Percentiles rank a stretch among this genome's conserved stretches.
These are phyloP conservation scores for Calonectria hongkongensis DNA, from an alignment of 2,329 filamentous ascomycete species.

Conservation along the genomic window DNA sequence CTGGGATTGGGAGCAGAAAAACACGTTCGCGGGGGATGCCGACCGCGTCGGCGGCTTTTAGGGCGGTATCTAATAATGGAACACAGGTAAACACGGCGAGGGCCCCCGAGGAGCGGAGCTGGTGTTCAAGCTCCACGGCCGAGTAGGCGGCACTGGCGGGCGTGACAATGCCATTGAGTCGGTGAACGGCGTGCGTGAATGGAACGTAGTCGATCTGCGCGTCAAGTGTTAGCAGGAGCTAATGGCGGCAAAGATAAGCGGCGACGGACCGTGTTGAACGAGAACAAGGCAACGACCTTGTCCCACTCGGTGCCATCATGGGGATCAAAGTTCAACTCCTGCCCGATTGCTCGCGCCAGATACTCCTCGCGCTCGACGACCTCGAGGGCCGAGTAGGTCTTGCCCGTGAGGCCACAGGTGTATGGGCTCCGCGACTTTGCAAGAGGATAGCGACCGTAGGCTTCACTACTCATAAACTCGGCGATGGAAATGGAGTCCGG, in stretches of 20 bases:
- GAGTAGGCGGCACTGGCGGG: constrained; percentile 86
- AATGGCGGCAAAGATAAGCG: constrained; percentile 30
- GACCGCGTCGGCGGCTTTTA: constrained; percentile 77
- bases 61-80: constrained; percentile 77
- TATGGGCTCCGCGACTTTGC: constrained; percentile 81
- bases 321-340: constrained; percentile 81
- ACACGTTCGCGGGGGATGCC: constrained; percentile 78
- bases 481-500: constrained; percentile 84
- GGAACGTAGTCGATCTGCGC: constrained; percentile 83
- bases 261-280: constrained; percentile 81
- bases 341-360: constrained; percentile 81
- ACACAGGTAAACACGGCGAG: constrained; percentile 84
- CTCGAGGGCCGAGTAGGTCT: constrained; percentile 77
- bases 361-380: constrained; percentile 79
- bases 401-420: constrained; percentile 84
- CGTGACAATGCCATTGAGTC: constrained; percentile 81
- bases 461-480: constrained; percentile 83
- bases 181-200: constrained; percentile 84
- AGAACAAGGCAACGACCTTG: constrained; percentile 85
- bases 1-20: constrained; percentile 82
- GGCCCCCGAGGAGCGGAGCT: constrained; percentile 80
- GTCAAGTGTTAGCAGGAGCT: neutral
- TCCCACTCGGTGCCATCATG: constrained; percentile 86
- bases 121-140: constrained; percentile 80
- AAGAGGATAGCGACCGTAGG: constrained; percentile 68